Conservation (phyloP, 2,329 filamentous ascomycete species). For the Pleurostoma richardsiae region DNA sequence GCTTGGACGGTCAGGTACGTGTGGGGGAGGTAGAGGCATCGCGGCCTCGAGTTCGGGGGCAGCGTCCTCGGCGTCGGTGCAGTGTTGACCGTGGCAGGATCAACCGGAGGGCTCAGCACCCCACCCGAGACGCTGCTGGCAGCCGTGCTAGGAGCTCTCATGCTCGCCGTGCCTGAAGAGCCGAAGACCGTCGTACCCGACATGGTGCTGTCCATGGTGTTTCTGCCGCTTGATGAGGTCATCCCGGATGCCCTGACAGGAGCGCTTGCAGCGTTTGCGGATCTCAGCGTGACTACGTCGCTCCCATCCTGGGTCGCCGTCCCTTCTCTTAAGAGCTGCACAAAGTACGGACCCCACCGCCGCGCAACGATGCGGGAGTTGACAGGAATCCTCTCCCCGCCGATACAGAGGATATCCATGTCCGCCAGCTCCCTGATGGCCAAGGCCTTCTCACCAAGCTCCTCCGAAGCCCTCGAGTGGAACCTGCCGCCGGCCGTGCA, state of each 20-base stretch:
- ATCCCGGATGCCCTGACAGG: constrained; percentile 72
- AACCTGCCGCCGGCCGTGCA: constrained; percentile 70
- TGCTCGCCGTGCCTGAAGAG: constrained; percentile 20
- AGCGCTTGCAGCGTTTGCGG: constrained; percentile 45
- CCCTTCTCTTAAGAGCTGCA: constrained; percentile 81
- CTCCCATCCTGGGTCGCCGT: constrained; percentile 66
- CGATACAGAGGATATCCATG: constrained; percentile 93
- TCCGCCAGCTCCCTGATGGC: constrained; percentile 81
- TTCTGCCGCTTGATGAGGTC: constrained; percentile 57
- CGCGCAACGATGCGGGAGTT: constrained; percentile 85
- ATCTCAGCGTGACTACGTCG: constrained; percentile 71
- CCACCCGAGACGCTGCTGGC: constrained; percentile 37
- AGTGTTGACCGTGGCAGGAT: constrained; percentile 45
- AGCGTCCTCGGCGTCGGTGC: constrained; percentile 53
- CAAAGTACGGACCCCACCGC: constrained; percentile 94
- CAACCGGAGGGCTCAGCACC: constrained; percentile 26
- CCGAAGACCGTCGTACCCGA: constrained; percentile 38
- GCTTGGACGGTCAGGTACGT: constrained; percentile 86
- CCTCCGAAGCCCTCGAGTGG: constrained; percentile 73
- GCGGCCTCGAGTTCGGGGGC: constrained; percentile 63
- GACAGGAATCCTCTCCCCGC: constrained; percentile 86
- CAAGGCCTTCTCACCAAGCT: constrained; percentile 77
- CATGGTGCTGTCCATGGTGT: constrained; percentile 39
- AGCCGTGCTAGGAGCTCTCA: constrained; percentile 36
- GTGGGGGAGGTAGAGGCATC: constrained; percentile 89